phyloP scores from a whole-genome alignment of 2,329 filamentous ascomycete genomes.

The Neopestalotiopsis clavispora region DNA sequence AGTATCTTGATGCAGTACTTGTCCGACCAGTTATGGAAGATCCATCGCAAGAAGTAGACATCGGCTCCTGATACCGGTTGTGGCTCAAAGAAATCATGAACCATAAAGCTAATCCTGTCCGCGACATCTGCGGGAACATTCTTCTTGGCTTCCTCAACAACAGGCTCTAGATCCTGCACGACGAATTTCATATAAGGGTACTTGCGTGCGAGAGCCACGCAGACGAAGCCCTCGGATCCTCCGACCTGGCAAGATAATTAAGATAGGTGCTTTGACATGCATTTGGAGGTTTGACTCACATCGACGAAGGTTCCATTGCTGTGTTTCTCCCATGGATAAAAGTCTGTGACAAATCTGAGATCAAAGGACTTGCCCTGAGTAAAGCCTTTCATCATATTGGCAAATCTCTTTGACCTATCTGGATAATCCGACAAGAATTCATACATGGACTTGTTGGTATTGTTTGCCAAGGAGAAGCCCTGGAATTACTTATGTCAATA shows the following conservation, averaged over 20 bases:
- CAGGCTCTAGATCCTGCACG: constrained; percentile 59
- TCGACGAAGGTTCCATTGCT: constrained; percentile 50
- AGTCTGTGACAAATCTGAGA: constrained; percentile 55
- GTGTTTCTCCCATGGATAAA: constrained; percentile 57
- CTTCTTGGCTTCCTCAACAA: constrained; percentile 50
- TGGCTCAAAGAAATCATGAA: constrained; percentile 49
- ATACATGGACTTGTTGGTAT: constrained; percentile 59
- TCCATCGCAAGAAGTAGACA: constrained; percentile 50
- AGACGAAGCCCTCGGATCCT: constrained; percentile 63
- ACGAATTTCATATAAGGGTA: constrained; percentile 48
- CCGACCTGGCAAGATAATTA: constrained; percentile 49
- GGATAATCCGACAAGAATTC: constrained; percentile 55
- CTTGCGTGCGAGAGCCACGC: constrained; percentile 54
- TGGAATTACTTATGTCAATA: neutral
- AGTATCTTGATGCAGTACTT: constrained; percentile 40
- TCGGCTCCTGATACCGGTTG: constrained; percentile 46
- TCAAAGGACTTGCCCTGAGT: constrained; percentile 62
- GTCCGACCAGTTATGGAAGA: constrained; percentile 54
- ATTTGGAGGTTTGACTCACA: neutral
- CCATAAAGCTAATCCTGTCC: constrained; percentile 32
- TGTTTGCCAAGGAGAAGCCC: constrained; percentile 57
- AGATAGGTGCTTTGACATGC: no score
- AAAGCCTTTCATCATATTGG: constrained; percentile 58
- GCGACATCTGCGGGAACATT: constrained; percentile 40
- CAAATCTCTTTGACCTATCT: constrained; percentile 54